Conservation (phyloP, 164 flowering plant species). For the Magnolia officinalis region DNA sequence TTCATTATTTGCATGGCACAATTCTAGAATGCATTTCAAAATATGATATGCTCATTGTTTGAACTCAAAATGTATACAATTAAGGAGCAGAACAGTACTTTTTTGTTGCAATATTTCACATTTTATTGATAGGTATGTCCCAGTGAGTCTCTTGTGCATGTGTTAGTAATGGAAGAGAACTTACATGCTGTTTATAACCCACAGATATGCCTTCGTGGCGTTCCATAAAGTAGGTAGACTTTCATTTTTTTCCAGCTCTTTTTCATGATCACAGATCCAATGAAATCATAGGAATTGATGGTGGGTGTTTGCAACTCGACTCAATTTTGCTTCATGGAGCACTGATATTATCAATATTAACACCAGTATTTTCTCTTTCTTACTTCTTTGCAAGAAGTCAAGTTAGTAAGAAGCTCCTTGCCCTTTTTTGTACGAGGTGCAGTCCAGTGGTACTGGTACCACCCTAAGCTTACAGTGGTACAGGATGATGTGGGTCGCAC, state of each 20-base stretch:
- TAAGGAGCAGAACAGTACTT: no score
- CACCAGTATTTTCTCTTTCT: neutral
- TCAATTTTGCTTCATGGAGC: neutral
- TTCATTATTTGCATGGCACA: neutral
- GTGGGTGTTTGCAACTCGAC: neutral
- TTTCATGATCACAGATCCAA: neutral
- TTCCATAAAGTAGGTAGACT: neutral
- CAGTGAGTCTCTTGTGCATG: no score
- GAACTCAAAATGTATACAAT: neutral
- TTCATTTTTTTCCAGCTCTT: neutral
- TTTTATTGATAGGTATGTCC: no score
- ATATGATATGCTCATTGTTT: neutral
- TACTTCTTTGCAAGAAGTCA: neutral
- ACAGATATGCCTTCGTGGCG: no score
- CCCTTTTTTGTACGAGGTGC: neutral
- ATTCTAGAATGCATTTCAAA: neutral
- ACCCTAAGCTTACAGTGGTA: no score
- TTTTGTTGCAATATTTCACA: no score
- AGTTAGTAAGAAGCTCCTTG: neutral
- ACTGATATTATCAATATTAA: neutral
- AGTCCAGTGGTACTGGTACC: no score
- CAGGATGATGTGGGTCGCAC: no score
- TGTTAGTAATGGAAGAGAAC: no score
- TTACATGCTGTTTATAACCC: no score
- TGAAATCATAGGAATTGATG: neutral